Percentiles rank a stretch among this genome's conserved stretches.
Evolutionary conservation across 2,329 filamentous ascomycete species (phyloP).

Genomic region (Dactylella cylindrospora): DNA sequence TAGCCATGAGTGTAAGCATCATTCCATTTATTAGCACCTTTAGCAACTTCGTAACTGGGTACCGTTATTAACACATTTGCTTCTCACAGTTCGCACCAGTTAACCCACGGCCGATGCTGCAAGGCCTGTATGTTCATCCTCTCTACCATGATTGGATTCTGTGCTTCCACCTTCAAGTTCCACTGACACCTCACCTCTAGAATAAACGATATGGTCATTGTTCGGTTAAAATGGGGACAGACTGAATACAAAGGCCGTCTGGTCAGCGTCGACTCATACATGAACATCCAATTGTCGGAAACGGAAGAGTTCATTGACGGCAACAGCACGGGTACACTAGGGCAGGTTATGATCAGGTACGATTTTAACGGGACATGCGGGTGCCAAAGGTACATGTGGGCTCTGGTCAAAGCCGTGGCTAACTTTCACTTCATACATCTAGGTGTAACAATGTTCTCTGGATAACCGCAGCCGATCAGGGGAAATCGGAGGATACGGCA

Average conservation of each 20-base stretch:
- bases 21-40: too few species aligned
- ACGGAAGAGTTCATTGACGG: slow-evolving; percentile 91
- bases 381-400: slow-evolving; percentile 4
- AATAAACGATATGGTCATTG: slow-evolving; percentile 84
- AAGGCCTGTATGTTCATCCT: slow-evolving; percentile 70
- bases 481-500: slow-evolving; percentile 57
- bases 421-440: slow-evolving; percentile 24
- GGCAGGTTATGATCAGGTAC: slow-evolving; percentile 88
- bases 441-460: slow-evolving; percentile 98
- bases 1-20: slow-evolving; percentile 37
- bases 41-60: too few species aligned
- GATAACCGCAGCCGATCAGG: slow-evolving; percentile 58
- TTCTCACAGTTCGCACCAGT: slow-evolving; percentile 75
- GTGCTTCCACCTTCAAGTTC: not conserved
- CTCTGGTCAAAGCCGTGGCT: slow-evolving; percentile 7
- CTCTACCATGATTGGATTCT: not conserved
- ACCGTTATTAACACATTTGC: too few species aligned
- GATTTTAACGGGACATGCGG: not conserved
- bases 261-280: slow-evolving; percentile 94
- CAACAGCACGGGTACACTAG: slow-evolving; percentile 79
- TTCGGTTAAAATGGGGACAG: slow-evolving; percentile 96
- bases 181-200: slow-evolving; percentile 53
- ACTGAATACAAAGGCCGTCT: slow-evolving; percentile 95
- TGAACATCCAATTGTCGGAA: slow-evolving; percentile 92
- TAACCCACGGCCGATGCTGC: slow-evolving; percentile 95